Base-by-base conservation (phyloP, 768 basidiomycete genomes). In the Tricholoma furcatifolium region DNA sequence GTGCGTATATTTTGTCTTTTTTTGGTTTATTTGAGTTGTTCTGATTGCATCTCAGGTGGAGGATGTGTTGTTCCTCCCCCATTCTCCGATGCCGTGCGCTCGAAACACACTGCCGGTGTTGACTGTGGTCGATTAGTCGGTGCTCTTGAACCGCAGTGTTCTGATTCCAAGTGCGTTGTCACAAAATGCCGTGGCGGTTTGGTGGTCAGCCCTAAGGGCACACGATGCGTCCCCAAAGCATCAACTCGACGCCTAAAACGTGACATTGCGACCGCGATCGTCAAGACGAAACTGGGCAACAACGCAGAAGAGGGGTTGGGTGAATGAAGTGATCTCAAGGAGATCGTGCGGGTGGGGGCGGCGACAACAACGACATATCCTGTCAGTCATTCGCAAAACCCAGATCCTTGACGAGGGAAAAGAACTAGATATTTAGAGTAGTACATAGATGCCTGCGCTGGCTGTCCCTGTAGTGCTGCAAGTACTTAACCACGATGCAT, bases 91-190 rank as follows among this genome's bases (percentile, higher is more conserved):
- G 21, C 51, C 20, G 24, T 63, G 63, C 43, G 58, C 59, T 17
- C 23, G 15, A 11, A 65, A 62, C 51, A n/a, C n/a, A n/a, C n/a
- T n/a, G n/a, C 63, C 60, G 20, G 65, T 60, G 20, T 62, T 59
- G 45, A 59, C 50, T 59, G 67, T 18, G 32, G 46, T 39, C 49
- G 48, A 14, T 41, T 54, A 18, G 49, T 36, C 14, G 55, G 55
- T 14, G 59, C 49, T 14, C 6, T 56, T 23, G 21, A 18, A 18
- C 40, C 55, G 11, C 21, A 30, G 1, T 60, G 59, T 43, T 38
- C 32, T 32, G 21, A 47, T 8, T 56, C 55, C 9, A 11, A 31
- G 27, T 60, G 59, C 27, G 45, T 54, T 23, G 45, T 60, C 34
- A 40, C 45, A n/a, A 48, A 43, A 36, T 60, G 59, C 47, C 45